Evolutionary conservation across 768 basidiomycete species (phyloP), one percentile per base, ranked within the genome.

Genomic region (Mycena haematopus): DNA sequence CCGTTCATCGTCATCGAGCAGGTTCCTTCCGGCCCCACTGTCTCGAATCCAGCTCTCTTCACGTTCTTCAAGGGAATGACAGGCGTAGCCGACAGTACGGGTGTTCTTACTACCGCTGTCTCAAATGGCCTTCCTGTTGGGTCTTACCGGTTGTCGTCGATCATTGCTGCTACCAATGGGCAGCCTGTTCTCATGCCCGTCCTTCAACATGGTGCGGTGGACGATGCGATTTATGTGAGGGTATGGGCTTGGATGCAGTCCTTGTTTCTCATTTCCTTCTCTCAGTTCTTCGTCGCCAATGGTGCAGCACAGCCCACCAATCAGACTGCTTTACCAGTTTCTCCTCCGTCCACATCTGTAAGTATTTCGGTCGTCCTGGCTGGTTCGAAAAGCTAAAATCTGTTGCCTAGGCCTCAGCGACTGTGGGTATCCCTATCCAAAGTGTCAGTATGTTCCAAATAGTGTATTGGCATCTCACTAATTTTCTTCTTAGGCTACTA

Each of bases 1-100:
- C 73, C 77, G 9, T 85, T 87, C 66, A 71, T 87, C 66, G 83
- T 85, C 31, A 75, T 88, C 62, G 80, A 87, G 70, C 58, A 69
- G 50, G 73, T 89, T 21, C 0, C 69, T 17, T 82, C 24, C 73
- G 68, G 1, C 75, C 80, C 4, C 76, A 83, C 69, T 78, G 83
- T n/a, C 74, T 68, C 45, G 71, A 73, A 51, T 86, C 86, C 60
- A 77, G 76, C 3, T 82, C 80, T 70, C 84, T 87, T 65, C 36
- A 0, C 14, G 24, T 44, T 52, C 4, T 52, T 60, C 78, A 79
- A 77, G 70, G 79, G 77, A n/a, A 59, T 87, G 68, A 84, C 82
- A 68, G 63, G 51, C 13, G 74, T 75, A 3, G 79, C 84, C 15
- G 74, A 65, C n/a, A 54, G 42, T 15, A 60, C 58, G 11, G 63